Conservation (phyloP, 305 asterid species). For the Fraxinus ornus region DNA sequence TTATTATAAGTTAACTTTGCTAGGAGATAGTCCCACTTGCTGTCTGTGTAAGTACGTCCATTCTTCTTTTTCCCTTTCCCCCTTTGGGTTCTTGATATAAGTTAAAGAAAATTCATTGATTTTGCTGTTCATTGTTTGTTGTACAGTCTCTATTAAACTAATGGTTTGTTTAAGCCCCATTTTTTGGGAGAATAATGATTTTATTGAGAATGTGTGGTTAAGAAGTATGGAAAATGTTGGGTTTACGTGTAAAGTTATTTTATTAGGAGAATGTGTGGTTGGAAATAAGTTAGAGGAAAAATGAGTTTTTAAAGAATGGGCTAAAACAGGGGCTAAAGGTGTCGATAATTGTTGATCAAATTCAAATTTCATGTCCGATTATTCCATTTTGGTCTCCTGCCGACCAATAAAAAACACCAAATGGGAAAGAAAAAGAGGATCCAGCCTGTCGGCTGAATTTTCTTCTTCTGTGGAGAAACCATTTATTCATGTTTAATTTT, state of each 20-base stretch:
- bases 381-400: background rate
- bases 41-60: background rate
- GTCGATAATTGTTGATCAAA: background rate
- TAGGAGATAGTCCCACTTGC: background rate
- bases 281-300: background rate
- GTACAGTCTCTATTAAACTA: background rate
- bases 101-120: background rate
- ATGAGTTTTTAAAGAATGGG: background rate
- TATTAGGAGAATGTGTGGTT: background rate
- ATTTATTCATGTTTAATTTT: background rate
- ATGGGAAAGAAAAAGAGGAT: background rate
- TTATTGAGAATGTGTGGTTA: background rate
- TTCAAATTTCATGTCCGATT: background rate
- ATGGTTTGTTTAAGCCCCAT: background rate
- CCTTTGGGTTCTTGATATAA: background rate
- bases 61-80: background rate
- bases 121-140: background rate
- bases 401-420: background rate
- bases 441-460: background rate
- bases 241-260: background rate
- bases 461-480: background rate
- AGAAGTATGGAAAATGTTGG: background rate
- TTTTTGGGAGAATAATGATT: background rate
- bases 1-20: background rate
- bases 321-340: background rate